These are phyloP conservation scores for Cryptosporidium ryanae DNA, from an alignment of 169 alveolate genomes.

Conservation along the genomic window DNA sequence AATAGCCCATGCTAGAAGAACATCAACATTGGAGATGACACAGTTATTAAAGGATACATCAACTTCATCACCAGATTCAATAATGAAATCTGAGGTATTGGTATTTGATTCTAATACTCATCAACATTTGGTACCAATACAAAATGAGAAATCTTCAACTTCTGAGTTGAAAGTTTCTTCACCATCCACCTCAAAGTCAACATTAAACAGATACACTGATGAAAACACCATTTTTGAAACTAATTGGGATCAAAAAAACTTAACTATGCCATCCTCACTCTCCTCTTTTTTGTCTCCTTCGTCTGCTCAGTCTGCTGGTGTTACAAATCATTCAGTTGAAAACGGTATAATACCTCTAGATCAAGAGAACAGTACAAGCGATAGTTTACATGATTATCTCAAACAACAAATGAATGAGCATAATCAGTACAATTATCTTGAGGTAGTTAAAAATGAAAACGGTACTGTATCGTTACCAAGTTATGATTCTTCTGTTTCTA, in stretches of 20 bases:
- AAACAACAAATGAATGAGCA: slow-evolving; percentile 10
- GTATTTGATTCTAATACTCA: slow-evolving; percentile 53
- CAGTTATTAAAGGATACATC: slow-evolving; percentile 57
- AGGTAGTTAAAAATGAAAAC: not conserved
- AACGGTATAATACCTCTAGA: not conserved
- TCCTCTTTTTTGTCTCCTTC: slow-evolving; percentile 62
- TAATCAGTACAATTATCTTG: not conserved
- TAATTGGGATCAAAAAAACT: slow-evolving; percentile 68
- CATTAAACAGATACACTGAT: slow-evolving; percentile 7
- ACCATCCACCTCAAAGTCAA: not conserved
- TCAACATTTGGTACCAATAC: not conserved
- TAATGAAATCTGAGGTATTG: slow-evolving; percentile 64
- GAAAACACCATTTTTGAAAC: slow-evolving; percentile 34
- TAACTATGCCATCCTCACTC: slow-evolving; percentile 73
- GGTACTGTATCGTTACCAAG: not conserved
- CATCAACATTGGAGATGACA: slow-evolving; percentile 63
- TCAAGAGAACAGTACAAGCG: not conserved
- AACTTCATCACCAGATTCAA: slow-evolving; percentile 39
- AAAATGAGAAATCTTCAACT: not conserved
- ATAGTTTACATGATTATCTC: slow-evolving; percentile 8
- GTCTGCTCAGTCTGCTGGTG: slow-evolving; percentile 62
- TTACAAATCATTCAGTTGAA: slow-evolving; percentile 61
- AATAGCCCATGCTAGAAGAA: slow-evolving; percentile 74
- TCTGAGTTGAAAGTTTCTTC: not conserved
- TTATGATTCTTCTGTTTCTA: not conserved